Base-by-base conservation (phyloP, 2,329 filamentous ascomycete genomes). In the Hymenoscyphus linearis region DNA sequence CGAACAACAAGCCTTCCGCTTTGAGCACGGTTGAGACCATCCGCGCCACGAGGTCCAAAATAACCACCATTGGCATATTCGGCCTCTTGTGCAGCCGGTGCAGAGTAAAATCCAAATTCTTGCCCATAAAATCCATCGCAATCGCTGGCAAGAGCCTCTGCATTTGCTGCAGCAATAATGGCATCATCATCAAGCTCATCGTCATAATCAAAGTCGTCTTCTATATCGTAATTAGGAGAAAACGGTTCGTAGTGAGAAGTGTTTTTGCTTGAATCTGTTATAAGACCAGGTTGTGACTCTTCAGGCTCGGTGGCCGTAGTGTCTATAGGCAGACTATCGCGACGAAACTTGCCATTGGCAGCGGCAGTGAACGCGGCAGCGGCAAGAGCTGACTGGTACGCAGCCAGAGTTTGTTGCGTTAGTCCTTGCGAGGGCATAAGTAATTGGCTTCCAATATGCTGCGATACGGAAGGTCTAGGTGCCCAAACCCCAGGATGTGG, bases 41-140 rank as follows among this genome's bases (percentile, higher is more conserved):
- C 82, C 16, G 88, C 75, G 2, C 88, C 88, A 22, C 88, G 85
- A 0, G 89, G 85, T 1, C 91, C 91, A 71, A 98, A 98, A 75
- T 91, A 96, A 22, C 95, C 95, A 31, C 95, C 95, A 67, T 91
- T 89, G 14, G 85, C 82, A 67, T 88, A 90, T 47, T 73, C 75
- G 0, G 75, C 72, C 52, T 75, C 72, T 12, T 76, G 73, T 16
- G 72, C 72, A 4, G 76, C 67, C 0, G 84, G 82, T 1, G 80
- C 79, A 1, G 93, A 91, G 73, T 96, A 99, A 74, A 99, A 99
- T 0, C 92, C 93, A 71, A 99, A 99, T 73, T 99, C 95, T 67
- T 92, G 88, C 0, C 95, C 95, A 71, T 99, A 99, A 78, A 95
- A 96, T 0, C 91, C 93, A 65, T 97, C 93, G 6, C 88, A 88